Base-by-base conservation (phyloP, 306 rosid genomes). In the Coriaria nepalensis region DNA sequence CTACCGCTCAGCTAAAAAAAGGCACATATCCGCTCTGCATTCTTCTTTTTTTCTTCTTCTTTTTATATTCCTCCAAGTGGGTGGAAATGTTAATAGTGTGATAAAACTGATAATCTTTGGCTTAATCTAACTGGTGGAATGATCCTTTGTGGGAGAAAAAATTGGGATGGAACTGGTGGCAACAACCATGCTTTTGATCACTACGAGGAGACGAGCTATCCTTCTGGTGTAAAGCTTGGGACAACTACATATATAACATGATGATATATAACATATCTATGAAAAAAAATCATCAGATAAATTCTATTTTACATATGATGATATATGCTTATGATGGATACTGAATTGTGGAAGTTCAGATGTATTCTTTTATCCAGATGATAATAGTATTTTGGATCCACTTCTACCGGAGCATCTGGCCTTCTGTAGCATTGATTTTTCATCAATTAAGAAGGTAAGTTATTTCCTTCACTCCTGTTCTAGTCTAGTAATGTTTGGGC, bases 121-220 rank as follows among this genome's bases (percentile, higher is more conserved):
- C 73, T 90, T 45, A 90, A 90, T 70, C 68, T 90, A 57, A 79
- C 95, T 35, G 95, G 84, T 65, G 98, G 98, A 48, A 57, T 40
- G 73, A 85, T 83, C 49, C 83, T 79, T 50, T 90, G 98, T 65
- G 98, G 95, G 72, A 78, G 98, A 66, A 81, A 32, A 73, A 90
- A 79, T 54, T 90, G 94, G 94, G 98, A 84, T 59, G 95, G 98
- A 46, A 85, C 60, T 50, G 98, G 98, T 53, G 98, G 98, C 40
- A 90, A 90, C 69, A 69, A 90, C 71, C 98, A 90, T 64, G 98
- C 98, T 9, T 13, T 81, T 67, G 85, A 85, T 40, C 82, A 85
- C 70, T 90, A 79, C 46, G 78, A 75, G 52, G 74, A 81, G 60
- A 85, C 95, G 0, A 55, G 76, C 64, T 79, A 79, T 57, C 98